Conservation (phyloP, 805 yeast species). For the Clavispora fructus region DNA sequence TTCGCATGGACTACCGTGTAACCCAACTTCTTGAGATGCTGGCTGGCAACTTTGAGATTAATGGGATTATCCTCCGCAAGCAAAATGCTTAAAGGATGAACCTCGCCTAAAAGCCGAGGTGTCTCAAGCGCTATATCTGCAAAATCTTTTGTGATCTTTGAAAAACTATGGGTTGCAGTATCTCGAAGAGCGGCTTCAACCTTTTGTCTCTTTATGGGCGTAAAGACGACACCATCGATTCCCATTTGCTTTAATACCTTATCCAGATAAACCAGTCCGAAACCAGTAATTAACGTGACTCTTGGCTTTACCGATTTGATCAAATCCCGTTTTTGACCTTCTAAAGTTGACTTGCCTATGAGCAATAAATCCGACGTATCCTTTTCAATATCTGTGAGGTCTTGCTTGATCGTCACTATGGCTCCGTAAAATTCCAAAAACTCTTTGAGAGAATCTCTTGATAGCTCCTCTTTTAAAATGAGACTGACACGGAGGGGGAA, state of each 20-base stretch:
- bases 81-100: conserved; percentile 41
- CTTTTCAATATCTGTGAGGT: conserved; percentile 11
- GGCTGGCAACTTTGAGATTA: conserved; percentile 46
- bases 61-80: conserved; percentile 53
- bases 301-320: conserved; percentile 5
- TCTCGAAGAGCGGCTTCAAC: conserved; percentile 9
- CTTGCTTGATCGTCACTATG: conserved; percentile 15
- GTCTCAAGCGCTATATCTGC: background rate
- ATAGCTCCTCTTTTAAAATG: conserved; percentile 26
- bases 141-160: background rate
- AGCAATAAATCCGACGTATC: conserved; percentile 4
- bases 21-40: conserved; percentile 45
- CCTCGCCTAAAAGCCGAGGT: conserved; percentile 1
- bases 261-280: conserved; percentile 23
- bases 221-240: conserved; percentile 20
- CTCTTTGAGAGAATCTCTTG: conserved; percentile 26
- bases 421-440: conserved; percentile 32
- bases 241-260: conserved; percentile 14
- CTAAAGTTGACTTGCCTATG: conserved; percentile 15
- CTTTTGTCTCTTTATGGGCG: conserved; percentile 26
- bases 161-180: background rate
- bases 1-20: conserved; percentile 48
- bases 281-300: conserved; percentile 22
- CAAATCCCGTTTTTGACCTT: conserved; percentile 1
- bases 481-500: conserved; percentile 21